Conservation (phyloP, 257 asterid species). For the Thymus mandschuricus region DNA sequence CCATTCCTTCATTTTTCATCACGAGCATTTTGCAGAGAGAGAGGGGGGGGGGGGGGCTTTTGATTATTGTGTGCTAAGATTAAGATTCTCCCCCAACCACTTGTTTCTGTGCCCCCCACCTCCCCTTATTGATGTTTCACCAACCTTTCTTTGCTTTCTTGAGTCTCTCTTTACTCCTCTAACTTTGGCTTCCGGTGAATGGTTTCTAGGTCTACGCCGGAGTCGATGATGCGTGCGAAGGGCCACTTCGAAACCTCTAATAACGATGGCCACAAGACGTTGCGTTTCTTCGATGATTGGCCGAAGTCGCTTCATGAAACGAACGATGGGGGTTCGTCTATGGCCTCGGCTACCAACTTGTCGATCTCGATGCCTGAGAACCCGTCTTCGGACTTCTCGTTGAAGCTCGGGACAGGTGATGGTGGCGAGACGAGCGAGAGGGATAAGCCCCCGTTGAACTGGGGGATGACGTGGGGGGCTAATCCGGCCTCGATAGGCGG, state of each 20-base stretch:
- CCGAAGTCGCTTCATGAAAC: conserved; percentile 57
- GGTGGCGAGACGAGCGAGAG: conserved; percentile 39
- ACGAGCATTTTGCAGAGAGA: conserved; percentile 18
- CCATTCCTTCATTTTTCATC: conserved; percentile 36
- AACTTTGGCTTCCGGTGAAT: conserved; percentile 5
- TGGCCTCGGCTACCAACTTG: conserved; percentile 41
- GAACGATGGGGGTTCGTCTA: conserved; percentile 27
- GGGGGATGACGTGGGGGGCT: conserved; percentile 51
- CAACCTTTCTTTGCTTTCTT: conserved; percentile 13
- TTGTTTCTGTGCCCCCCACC: conserved; percentile 27
- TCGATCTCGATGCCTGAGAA: conserved; percentile 68
- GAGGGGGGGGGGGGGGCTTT: background rate
- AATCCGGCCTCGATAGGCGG: conserved; percentile 69
- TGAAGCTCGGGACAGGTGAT: conserved; percentile 71
- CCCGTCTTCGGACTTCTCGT: conserved; percentile 63
- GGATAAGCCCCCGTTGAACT: conserved; percentile 41
- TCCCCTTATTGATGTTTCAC: conserved; percentile 27
- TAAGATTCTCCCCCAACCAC: conserved; percentile 57
- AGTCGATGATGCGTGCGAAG: conserved; percentile 40
- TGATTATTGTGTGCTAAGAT: conserved; percentile 32
- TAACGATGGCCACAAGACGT: conserved; percentile 45
- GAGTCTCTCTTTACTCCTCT: conserved; percentile 14
- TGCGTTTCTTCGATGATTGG: conserved; percentile 89
- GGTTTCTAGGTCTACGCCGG: conserved; percentile 53
- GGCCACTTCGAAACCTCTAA: conserved; percentile 35